Conservation (phyloP, 2,329 filamentous ascomycete genomes). For the Cercospora canescens region DNA sequence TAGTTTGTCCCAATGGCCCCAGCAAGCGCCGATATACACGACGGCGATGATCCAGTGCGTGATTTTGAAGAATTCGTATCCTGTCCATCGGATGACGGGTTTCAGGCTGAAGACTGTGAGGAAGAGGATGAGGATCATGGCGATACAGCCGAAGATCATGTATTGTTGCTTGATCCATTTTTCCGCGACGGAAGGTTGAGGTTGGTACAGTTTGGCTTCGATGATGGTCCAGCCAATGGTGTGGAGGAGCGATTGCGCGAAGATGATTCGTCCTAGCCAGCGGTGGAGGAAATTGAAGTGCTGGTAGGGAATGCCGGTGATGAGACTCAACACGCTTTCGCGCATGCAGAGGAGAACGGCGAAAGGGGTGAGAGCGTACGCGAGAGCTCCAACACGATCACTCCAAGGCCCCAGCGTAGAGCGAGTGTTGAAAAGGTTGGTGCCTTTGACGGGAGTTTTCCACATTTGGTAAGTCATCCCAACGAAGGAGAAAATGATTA, state of each 20-base stretch:
- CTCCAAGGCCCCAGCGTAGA: slow-evolving; percentile 66
- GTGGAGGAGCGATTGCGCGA: slow-evolving; percentile 66
- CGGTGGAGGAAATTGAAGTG: slow-evolving; percentile 76
- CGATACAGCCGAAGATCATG: slow-evolving; percentile 72
- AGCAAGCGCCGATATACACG: slow-evolving; percentile 73
- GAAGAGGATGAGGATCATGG: slow-evolving; percentile 63
- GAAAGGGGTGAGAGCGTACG: slow-evolving; percentile 72
- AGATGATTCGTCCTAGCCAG: slow-evolving; percentile 73
- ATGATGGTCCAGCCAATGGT: slow-evolving; percentile 71
- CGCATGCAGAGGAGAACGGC: slow-evolving; percentile 67
- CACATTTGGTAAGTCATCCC: slow-evolving; percentile 69
- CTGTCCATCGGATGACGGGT: slow-evolving; percentile 63
- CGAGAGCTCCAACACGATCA: slow-evolving; percentile 68
- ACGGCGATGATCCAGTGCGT: slow-evolving; percentile 71
- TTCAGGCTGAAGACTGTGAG: slow-evolving; percentile 61
- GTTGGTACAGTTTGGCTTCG: slow-evolving; percentile 67
- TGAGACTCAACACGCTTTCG: slow-evolving; percentile 67
- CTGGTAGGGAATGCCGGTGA: slow-evolving; percentile 72
- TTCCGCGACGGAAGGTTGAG: slow-evolving; percentile 61
- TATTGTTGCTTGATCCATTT: slow-evolving; percentile 65
- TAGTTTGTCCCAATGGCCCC: slow-evolving; percentile 71
- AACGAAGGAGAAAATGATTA: slow-evolving; percentile 63
- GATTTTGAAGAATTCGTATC: slow-evolving; percentile 72
- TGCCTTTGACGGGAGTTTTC: slow-evolving; percentile 66
- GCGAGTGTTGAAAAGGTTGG: slow-evolving; percentile 62